Conservation (phyloP, 495 filamentous ascomycete genomes). For the Podospora conica region DNA sequence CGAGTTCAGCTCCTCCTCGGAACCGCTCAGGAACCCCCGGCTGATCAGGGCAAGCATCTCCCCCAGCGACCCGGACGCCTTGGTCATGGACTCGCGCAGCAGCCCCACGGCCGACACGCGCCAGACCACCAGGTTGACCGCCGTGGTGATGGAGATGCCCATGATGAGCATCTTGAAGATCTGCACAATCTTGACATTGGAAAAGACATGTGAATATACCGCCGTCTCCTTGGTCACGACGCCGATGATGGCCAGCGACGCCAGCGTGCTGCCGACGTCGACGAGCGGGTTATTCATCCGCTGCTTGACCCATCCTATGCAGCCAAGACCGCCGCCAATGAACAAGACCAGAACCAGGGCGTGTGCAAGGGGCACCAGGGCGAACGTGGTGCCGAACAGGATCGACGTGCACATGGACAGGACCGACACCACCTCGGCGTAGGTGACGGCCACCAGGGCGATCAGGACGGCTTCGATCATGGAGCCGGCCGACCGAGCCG, state of each 20-base stretch:
- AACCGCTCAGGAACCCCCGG: conserved; percentile 75
- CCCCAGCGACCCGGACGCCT: conserved; percentile 67
- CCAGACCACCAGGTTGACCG: conserved; percentile 73
- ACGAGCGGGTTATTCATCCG: conserved; percentile 77
- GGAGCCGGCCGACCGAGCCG: conserved; percentile 80
- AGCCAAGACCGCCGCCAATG: conserved; percentile 80
- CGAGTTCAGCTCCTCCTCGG: conserved; percentile 66
- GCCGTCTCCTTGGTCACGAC: conserved; percentile 88
- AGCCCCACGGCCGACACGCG: conserved; percentile 73
- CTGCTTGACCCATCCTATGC: conserved; percentile 93
- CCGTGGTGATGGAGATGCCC: conserved; percentile 69
- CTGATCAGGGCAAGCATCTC: conserved; percentile 80
- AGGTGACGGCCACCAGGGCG: conserved; percentile 72
- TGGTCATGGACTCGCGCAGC: conserved; percentile 68
- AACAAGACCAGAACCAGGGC: conserved; percentile 78
- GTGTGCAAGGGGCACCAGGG: conserved; percentile 67
- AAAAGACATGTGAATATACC: conserved; percentile 73
- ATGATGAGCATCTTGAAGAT: conserved; percentile 87
- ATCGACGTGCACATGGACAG: conserved; percentile 82
- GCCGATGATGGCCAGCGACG: conserved; percentile 87
- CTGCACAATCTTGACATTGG: conserved; percentile 75
- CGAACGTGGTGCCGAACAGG: conserved; percentile 59
- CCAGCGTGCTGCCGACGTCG: conserved; percentile 82
- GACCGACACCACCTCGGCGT: conserved; percentile 73
- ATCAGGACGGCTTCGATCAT: conserved; percentile 88